Evolutionary conservation across 257 asterid genomes (phyloP).

Genomic region (Solanum corneliomulleri): DNA sequence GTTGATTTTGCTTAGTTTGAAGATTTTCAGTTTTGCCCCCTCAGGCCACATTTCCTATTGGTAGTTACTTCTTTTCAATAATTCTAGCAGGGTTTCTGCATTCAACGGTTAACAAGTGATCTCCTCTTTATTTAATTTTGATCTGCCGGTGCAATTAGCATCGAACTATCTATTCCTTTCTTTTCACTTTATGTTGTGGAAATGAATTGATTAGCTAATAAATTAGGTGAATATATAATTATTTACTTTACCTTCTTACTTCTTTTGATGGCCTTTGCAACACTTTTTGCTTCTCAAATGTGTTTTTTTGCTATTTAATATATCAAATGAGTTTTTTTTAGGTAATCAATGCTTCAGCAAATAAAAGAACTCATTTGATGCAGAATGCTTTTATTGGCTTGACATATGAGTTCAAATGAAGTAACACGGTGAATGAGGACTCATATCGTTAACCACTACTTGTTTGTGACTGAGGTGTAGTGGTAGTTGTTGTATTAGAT

Average conservation of each 20-base stretch:
- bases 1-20: background rate
- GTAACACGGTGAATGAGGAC: background rate
- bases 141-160: background rate
- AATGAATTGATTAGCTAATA: background rate
- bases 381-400: background rate
- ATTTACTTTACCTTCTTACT: background rate
- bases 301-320: background rate
- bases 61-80: background rate
- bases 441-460: background rate
- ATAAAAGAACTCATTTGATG: background rate
- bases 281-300: background rate
- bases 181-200: background rate
- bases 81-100: background rate
- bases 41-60: background rate
- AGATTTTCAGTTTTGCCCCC: background rate
- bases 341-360: background rate
- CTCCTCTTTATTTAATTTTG: background rate
- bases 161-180: background rate
- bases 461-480: background rate
- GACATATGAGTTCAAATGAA: background rate
- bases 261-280: background rate
- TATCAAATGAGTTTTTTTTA: background rate
- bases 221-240: background rate
- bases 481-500: background rate
- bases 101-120: background rate